These are phyloP conservation scores for Pythium myriotylum DNA, from an alignment of 352 stramenopile genomes.

Conservation along the genomic window DNA sequence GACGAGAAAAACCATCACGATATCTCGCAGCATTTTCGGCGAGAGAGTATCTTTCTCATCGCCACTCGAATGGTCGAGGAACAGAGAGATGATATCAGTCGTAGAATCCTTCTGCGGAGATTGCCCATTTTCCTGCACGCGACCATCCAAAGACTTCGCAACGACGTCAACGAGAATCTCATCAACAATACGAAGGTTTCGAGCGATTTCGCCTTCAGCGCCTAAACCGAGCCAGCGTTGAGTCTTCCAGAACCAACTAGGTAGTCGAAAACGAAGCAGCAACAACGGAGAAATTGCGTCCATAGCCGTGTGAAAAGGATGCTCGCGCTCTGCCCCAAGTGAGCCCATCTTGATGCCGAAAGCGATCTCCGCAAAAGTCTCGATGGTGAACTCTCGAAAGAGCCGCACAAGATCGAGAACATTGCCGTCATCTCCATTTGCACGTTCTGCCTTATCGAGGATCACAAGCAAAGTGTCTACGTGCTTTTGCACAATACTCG, in stretches of 20 bases:
- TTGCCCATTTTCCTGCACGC: slow-evolving; percentile 13
- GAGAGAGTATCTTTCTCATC: slow-evolving; percentile 8
- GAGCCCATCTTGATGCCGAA: slow-evolving; percentile 37
- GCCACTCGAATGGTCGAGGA: slow-evolving; percentile 30
- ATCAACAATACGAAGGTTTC: slow-evolving; percentile 28
- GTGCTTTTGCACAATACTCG: slow-evolving; percentile 27
- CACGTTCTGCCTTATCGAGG: slow-evolving; percentile 4
- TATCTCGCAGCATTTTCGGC: slow-evolving; percentile 34
- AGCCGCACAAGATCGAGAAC: slow-evolving; percentile 27
- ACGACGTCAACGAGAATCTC: slow-evolving; percentile 33
- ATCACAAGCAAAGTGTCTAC: slow-evolving; percentile 26
- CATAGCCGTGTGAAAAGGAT: slow-evolving; percentile 35
- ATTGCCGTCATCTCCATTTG: neutral
- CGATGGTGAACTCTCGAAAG: slow-evolving; percentile 37
- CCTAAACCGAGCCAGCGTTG: slow-evolving; percentile 30
- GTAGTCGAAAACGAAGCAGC: slow-evolving; percentile 26
- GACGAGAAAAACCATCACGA: slow-evolving; percentile 51
- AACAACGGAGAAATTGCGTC: slow-evolving; percentile 23
- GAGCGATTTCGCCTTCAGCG: slow-evolving; percentile 26
- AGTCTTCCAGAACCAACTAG: slow-evolving; percentile 41
- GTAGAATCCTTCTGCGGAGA: slow-evolving; percentile 1
- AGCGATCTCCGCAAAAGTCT: slow-evolving; percentile 42
- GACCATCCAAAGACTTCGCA: slow-evolving; percentile 25
- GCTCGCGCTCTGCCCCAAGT: slow-evolving; percentile 19
- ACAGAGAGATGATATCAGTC: slow-evolving; percentile 39